These are phyloP conservation scores for Venturiaceae sp. DNA, from an alignment of 2,329 filamentous ascomycete genomes.

Conservation along the genomic window DNA sequence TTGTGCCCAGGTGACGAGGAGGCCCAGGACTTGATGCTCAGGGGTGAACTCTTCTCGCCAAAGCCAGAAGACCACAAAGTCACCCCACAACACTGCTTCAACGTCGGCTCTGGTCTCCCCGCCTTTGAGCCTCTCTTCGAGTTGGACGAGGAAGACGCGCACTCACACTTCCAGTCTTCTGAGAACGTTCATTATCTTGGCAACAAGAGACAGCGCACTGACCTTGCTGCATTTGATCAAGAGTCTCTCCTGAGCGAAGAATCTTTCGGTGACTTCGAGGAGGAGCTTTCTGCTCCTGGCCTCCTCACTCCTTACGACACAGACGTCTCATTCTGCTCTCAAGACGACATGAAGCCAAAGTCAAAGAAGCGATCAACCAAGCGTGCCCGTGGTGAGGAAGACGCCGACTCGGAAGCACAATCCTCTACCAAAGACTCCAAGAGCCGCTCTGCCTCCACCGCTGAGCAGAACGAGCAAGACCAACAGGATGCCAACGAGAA, in stretches of 20 bases:
- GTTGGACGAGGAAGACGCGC: conserved; percentile 84
- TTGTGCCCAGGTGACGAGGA: conserved; percentile 56
- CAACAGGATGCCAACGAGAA: conserved; percentile 31
- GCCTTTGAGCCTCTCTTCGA: conserved; percentile 81
- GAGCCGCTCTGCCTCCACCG: conserved; percentile 21
- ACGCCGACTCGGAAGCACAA: conserved; percentile 20
- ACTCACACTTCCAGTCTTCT: conserved; percentile 63
- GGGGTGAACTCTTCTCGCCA: conserved; percentile 28
- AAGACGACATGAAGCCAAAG: conserved; percentile 15
- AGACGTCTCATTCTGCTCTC: conserved; percentile 26
- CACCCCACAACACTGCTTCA: conserved; percentile 32
- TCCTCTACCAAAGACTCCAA: conserved; percentile 3
- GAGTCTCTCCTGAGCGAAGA: conserved; percentile 63
- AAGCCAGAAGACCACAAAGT: conserved; percentile 26
- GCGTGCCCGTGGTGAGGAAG: conserved; percentile 15
- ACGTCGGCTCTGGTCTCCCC: conserved; percentile 50
- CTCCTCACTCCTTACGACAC: conserved; percentile 55
- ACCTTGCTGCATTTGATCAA: conserved; percentile 50
- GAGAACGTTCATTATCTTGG: conserved; percentile 51
- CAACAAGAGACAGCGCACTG: conserved; percentile 63
- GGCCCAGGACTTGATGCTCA: conserved; percentile 43
- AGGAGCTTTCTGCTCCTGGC: conserved; percentile 52
- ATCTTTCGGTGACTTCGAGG: conserved; percentile 67
- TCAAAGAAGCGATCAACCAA: conserved; percentile 10
- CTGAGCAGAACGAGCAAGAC: conserved; percentile 22